Percentiles rank a stretch among this genome's conserved stretches.
phyloP scores from a whole-genome alignment of 257 asterid species.

The Solanum virginianum region DNA sequence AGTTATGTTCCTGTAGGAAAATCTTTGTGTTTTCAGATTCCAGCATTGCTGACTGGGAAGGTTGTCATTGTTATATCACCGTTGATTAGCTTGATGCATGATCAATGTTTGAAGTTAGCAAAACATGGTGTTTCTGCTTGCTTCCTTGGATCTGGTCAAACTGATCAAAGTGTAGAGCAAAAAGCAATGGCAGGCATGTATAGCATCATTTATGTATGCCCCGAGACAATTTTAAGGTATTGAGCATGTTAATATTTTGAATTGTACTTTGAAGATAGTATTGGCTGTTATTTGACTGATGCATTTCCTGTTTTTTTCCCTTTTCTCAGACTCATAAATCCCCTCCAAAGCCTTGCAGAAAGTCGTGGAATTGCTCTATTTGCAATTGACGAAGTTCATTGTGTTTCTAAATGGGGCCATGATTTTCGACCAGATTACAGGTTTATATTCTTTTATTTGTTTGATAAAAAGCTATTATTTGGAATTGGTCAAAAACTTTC shows the following conservation, averaged over 20 bases:
- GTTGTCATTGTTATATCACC: conserved; percentile 77
- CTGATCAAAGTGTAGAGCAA: conserved; percentile 51
- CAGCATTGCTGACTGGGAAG: conserved; percentile 64
- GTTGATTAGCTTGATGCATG: conserved; percentile 82
- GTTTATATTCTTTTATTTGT: conserved; percentile 18
- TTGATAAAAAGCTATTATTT: background rate
- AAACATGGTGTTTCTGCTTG: conserved; percentile 67
- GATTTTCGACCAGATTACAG: conserved; percentile 87
- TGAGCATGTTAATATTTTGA: background rate
- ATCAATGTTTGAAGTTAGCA: conserved; percentile 68
- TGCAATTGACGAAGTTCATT: conserved; percentile 76
- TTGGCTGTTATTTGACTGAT: background rate
- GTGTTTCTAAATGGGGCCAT: conserved; percentile 92
- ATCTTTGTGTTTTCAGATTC: conserved; percentile 66
- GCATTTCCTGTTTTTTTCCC: background rate
- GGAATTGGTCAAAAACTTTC: background rate
- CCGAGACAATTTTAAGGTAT: conserved; percentile 71
- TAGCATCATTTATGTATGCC: conserved; percentile 60
- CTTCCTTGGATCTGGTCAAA: conserved; percentile 89
- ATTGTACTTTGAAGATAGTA: background rate
- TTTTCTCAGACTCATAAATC: conserved; percentile 38
- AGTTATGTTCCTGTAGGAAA: conserved; percentile 40
- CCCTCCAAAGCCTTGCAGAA: conserved; percentile 61
- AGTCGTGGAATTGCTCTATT: conserved; percentile 60
- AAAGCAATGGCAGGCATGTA: conserved; percentile 67